Evolutionary conservation across 805 yeast genomes (phyloP), one percentile per base, ranked within the genome.

Genomic region (Candida parachauliodes): DNA sequence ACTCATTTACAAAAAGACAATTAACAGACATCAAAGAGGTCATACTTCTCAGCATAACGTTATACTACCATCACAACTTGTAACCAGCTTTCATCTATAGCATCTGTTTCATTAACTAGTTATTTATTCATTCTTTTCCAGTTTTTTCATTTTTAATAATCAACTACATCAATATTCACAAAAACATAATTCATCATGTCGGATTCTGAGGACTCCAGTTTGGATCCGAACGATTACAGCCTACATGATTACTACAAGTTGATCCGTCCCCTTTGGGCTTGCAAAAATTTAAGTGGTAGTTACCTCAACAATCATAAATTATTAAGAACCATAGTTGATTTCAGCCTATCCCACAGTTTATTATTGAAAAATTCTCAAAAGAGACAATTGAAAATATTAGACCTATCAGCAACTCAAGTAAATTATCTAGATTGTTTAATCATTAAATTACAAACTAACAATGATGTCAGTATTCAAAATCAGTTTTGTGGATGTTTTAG

Each of bases 321-420:
- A 8, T 38, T 54, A 8, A 41, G 62, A 26, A 56, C 62, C 10
- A 42, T 55, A 10, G 50, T 50, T 16, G 62, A 59, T 36, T 53
- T 57, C 31, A 36, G 50, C 23, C 40, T 59, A 24, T 39, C 56
- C 5, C 60, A 55, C 33, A 30, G 39, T 4, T 45, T 56, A 12
- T 34, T 32, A 11, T 32, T 59, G 25, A 48, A 46, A 18, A 52
- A 52, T 34, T 28, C 46, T 9, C 60, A 55, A 31, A 56, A 57
- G 35, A 37, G 62, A 15, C 54, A 57, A 18, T 34, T 59, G 7
- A 48, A 46, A 19, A 29, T 59, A 11, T 42, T 47, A 14, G 58
- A 57, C 37, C 25, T 59, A 25, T 22, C 23, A 1, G 27, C 39
- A 3, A 17, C 27, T 5, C 37, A 37, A 22, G 32, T 41, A 8